A percentile compares a stretch with the other conserved stretches of the same genome.
These are phyloP conservation scores for Ceratocystiopsis minuta DNA, from an alignment of 2,329 filamentous ascomycete genomes.

Conservation along the genomic window DNA sequence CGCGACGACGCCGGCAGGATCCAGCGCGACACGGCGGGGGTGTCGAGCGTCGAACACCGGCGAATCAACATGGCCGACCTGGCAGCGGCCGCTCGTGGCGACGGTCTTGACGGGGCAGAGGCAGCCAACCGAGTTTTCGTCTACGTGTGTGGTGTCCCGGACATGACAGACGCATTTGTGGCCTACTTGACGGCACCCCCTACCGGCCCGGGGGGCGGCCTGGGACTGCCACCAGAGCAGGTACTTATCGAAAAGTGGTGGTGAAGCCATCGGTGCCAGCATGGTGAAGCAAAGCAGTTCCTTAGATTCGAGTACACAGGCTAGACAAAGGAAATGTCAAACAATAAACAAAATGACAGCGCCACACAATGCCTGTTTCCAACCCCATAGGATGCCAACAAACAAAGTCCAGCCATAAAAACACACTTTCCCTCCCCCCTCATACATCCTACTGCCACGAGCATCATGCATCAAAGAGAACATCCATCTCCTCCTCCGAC, in stretches of 20 bases:
- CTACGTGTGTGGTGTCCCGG: conserved; percentile 50
- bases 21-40: too few species aligned
- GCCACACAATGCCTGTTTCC: too few species aligned
- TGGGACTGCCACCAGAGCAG: conserved; percentile 12
- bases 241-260: conserved; percentile 23
- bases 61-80: conserved; percentile 28
- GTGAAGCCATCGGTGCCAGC: conserved; percentile 7
- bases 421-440: too few species aligned
- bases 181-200: conserved; percentile 21
- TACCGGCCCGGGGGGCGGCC: conserved; percentile 4
- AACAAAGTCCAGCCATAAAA: too few species aligned
- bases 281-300: neutral
- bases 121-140: conserved; percentile 15
- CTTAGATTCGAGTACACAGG: too few species aligned
- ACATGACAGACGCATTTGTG: conserved; percentile 52
- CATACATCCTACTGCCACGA: too few species aligned
- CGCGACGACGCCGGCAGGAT: too few species aligned
- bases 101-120: too few species aligned
- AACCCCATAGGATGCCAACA: too few species aligned
- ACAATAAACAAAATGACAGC: too few species aligned
- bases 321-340: too few species aligned
- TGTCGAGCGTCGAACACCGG: conserved; percentile 9
- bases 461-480: conserved; percentile 22
- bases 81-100: conserved; percentile 17
- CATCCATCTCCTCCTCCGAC: conserved; percentile 23